Conservation (phyloP, 2,329 filamentous ascomycete genomes). For the Metarhizium humberi region DNA sequence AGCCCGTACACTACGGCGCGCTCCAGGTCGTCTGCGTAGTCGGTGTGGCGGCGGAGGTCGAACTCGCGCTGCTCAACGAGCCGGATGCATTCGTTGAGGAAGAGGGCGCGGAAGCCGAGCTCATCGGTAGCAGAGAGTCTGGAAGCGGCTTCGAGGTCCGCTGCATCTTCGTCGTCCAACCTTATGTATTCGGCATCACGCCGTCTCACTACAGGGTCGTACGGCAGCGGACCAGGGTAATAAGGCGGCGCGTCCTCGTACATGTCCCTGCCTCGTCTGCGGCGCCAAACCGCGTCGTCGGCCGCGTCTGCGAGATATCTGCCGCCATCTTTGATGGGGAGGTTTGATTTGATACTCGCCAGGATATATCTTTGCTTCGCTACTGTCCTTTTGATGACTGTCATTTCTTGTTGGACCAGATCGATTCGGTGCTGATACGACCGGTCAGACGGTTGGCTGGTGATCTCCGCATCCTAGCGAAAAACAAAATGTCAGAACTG, state of each 20-base stretch:
- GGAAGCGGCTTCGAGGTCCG: slow-evolving; percentile 19
- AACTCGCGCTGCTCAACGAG: slow-evolving; percentile 28
- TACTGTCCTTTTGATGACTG: slow-evolving; percentile 26
- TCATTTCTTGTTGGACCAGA: slow-evolving; percentile 31
- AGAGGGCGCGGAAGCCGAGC: slow-evolving; percentile 27
- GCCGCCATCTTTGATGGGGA: slow-evolving; percentile 10
- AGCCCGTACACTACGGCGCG: slow-evolving; percentile 24
- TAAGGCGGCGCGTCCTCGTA: not conserved
- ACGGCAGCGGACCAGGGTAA: not conserved
- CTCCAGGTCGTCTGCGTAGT: slow-evolving; percentile 22
- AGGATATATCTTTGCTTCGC: slow-evolving; percentile 22
- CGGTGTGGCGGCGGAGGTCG: slow-evolving; percentile 20
- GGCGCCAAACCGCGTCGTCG: slow-evolving; percentile 3
- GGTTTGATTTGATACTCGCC: slow-evolving; percentile 14
- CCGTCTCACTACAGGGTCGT: not conserved
- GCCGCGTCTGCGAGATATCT: slow-evolving; percentile 9
- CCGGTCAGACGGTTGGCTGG: slow-evolving; percentile 23
- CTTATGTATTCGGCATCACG: slow-evolving; percentile 13
- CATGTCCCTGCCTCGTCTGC: not conserved
- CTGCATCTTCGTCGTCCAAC: slow-evolving; percentile 12
- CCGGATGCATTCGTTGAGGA: slow-evolving; percentile 28
- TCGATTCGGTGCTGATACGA: slow-evolving; percentile 31
- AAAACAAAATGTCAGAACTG: not conserved
- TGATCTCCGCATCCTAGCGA: slow-evolving; percentile 2
- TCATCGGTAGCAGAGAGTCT: slow-evolving; percentile 27